Percentiles rank a stretch among this genome's conserved stretches.
Conservation (phyloP, 2,329 filamentous ascomycete species). For the Plenodomus biglobosus region DNA sequence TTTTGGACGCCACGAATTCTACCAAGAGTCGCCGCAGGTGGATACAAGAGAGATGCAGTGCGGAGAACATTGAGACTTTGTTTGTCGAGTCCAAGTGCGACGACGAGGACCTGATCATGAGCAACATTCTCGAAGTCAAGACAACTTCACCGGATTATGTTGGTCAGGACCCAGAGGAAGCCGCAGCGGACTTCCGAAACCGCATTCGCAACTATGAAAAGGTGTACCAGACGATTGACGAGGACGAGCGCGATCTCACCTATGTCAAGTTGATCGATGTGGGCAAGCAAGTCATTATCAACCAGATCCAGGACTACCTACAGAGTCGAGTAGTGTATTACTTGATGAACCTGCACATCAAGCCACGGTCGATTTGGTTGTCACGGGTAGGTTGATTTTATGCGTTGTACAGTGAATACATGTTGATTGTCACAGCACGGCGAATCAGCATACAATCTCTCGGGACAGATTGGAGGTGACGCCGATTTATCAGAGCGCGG, state of each 20-base stretch:
- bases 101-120: constrained; percentile 94
- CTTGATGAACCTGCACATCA: constrained; percentile 97
- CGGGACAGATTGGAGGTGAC: constrained; percentile 90
- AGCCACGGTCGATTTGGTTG: constrained; percentile 93
- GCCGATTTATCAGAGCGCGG: constrained; percentile 83
- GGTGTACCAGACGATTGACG: constrained; percentile 90
- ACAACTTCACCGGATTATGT: constrained; percentile 93
- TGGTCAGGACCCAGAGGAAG: constrained; percentile 89
- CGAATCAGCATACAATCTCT: constrained; percentile 89
- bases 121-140: constrained; percentile 97
- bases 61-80: constrained; percentile 80
- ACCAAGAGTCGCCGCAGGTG: constrained; percentile 87
- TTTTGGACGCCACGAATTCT: constrained; percentile 95
- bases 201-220: constrained; percentile 97
- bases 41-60: constrained; percentile 79
- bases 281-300: constrained; percentile 95
- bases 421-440: constrained; percentile 66
- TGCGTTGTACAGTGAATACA: neutral
- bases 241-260: constrained; percentile 82
- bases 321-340: constrained; percentile 97
- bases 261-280: constrained; percentile 98
- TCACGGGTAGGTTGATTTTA: constrained; percentile 68
- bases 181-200: constrained; percentile 87
- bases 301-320: constrained; percentile 93
- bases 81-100: constrained; percentile 98